Base-by-base conservation (phyloP, 202 grass and related monocot species). In the Cymbopogon flexuosus region DNA sequence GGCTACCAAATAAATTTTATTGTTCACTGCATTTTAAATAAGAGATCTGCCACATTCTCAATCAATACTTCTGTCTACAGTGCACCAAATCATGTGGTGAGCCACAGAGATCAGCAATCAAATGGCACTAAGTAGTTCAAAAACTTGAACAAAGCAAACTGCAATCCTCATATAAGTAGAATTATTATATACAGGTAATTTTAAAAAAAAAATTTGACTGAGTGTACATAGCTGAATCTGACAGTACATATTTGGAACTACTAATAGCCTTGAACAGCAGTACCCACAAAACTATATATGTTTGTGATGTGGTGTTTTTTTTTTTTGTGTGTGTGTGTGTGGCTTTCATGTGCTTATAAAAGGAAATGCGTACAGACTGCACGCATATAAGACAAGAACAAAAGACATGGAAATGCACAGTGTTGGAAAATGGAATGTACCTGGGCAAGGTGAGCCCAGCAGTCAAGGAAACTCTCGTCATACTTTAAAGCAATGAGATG, bases 401-500 rank as follows among this genome's bases (percentile, higher is more conserved):
- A 33, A 78, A 51, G 12, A 36, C 18, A 88, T 77, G 40, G 66
- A 82, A 80, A 82, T 85, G 79, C 15, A 76, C 15, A 76, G 6
- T 68, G 10, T 65, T 22, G 68, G 29, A 78, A 76, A 81, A 68
- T 12, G 57, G 79, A 69, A 90, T 76, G 37, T 35, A 97, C 95
- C 95, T 98, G 96, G 60, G 88, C 91, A 86, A 98, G 96, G 80
- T 98, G 92, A 71, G 84, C 90, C 96, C 96, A 98, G 56, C 90
- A 88, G 56, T 98, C 92, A 68, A 98, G 81, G 65, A 98, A 98
- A 86, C 61, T 89, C 82, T 92, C 68, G 42, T 98, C 96, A 46
- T 89, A 89, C 68, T 98, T 90, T 78, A 98, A 86, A 35, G 81
- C 87, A 82, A 89, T 64, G 45, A 93, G 90, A 89, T 98, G 96